Conservation (phyloP, 2,329 filamentous ascomycete genomes). For the Akanthomyces lecanii region DNA sequence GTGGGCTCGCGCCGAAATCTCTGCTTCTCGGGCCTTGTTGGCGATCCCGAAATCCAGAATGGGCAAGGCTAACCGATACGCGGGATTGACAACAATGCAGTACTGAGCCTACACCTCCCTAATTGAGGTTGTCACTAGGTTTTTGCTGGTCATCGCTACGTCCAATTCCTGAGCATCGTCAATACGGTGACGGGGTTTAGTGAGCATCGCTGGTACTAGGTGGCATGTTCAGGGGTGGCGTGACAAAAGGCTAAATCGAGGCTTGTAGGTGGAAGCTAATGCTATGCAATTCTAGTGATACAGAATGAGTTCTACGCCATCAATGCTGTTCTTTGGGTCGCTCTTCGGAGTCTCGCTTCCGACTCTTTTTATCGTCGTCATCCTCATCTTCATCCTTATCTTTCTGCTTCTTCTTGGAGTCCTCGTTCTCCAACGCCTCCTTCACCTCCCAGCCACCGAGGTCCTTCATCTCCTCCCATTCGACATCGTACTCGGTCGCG, state of each 20-base stretch:
- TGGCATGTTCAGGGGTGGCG: background rate
- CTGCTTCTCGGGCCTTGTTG: background rate
- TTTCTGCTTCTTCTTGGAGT: constrained; percentile 33
- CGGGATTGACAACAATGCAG: background rate
- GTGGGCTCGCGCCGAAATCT: background rate
- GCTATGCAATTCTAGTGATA: constrained; percentile 10
- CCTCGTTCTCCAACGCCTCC: constrained; percentile 52
- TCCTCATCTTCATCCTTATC: constrained; percentile 38
- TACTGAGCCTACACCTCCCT: background rate
- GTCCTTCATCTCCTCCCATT: constrained; percentile 77
- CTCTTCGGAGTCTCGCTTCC: constrained; percentile 27
- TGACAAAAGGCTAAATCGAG: background rate
- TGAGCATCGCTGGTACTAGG: background rate
- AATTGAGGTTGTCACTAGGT: background rate
- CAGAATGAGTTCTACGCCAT: background rate
- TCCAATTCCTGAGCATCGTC: background rate
- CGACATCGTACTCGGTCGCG: constrained; percentile 83
- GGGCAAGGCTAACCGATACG: background rate
- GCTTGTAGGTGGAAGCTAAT: background rate
- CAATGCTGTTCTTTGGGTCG: constrained; percentile 14
- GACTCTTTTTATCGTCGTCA: constrained; percentile 33
- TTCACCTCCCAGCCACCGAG: constrained; percentile 64
- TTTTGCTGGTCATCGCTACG: no score
- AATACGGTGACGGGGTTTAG: background rate
- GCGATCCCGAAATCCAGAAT: background rate